phyloP scores from a whole-genome alignment of 495 filamentous ascomycete genomes.

The Elaphomyces granulatus region DNA sequence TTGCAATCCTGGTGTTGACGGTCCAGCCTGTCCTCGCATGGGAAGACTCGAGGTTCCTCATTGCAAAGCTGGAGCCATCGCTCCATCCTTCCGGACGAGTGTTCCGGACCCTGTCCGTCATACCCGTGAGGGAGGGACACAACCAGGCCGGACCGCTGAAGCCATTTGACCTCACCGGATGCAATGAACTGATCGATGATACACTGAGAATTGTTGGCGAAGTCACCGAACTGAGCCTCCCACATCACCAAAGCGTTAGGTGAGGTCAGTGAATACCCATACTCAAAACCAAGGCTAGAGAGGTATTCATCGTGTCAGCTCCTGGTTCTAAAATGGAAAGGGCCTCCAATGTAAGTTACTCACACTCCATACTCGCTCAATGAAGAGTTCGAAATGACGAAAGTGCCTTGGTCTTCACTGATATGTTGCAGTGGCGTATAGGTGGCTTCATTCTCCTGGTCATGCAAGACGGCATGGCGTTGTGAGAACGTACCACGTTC shows the following conservation, averaged over 20 bases:
- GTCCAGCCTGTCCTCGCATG: slow-evolving; percentile 69
- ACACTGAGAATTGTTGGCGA: slow-evolving; percentile 97
- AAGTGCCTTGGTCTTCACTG: slow-evolving; percentile 76
- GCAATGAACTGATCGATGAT: slow-evolving; percentile 99
- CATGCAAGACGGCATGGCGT: slow-evolving; percentile 91
- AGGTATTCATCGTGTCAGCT: too few species aligned
- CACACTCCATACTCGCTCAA: slow-evolving; percentile 84
- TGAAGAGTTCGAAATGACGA: slow-evolving; percentile 95
- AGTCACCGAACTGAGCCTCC: slow-evolving; percentile 99
- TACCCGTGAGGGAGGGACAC: slow-evolving; percentile 94
- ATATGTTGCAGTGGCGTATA: slow-evolving; percentile 88
- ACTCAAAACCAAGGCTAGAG: slow-evolving; percentile 79
- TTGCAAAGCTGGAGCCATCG: slow-evolving; percentile 96
- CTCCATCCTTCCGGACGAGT: slow-evolving; percentile 95
- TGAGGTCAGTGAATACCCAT: slow-evolving; percentile 93
- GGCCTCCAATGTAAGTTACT: too few species aligned
- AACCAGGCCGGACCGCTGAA: slow-evolving; percentile 89
- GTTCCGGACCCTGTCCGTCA: slow-evolving; percentile 95
- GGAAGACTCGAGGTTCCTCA: slow-evolving; percentile 91
- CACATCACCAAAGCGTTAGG: slow-evolving; percentile 96
- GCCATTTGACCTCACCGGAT: slow-evolving; percentile 95
- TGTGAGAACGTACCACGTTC: slow-evolving; percentile 99
- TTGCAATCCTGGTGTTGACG: slow-evolving; percentile 99
- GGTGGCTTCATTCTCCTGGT: slow-evolving; percentile 83
- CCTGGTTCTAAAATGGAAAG: too few species aligned